phyloP scores from a whole-genome alignment of 805 yeast genomes.

The Sporopachydermia lactativora region DNA sequence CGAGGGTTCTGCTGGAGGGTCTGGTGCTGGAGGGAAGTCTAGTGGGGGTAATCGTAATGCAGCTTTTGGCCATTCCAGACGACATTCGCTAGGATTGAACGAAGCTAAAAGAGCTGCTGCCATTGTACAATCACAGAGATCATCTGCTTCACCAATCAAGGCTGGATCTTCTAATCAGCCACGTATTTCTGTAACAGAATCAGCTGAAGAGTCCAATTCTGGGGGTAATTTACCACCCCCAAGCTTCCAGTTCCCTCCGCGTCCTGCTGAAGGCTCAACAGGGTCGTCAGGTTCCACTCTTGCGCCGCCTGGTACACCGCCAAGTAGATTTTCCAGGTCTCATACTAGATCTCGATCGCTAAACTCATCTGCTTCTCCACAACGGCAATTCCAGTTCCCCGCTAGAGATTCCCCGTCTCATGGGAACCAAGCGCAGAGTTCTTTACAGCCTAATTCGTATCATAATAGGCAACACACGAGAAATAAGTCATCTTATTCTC shows the following conservation, averaged over 20 bases:
- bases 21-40: conserved; percentile 4
- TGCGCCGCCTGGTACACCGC: conserved; percentile 7
- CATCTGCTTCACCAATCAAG: conserved; percentile 9
- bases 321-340: conserved; percentile 5
- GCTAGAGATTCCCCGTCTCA: conserved; percentile 19
- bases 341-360: conserved; percentile 24
- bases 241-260: conserved; percentile 43
- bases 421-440: too few species aligned
- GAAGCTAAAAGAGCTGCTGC: conserved; percentile 98
- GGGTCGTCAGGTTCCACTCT: too few species aligned
- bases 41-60: conserved; percentile 7
- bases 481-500: neutral
- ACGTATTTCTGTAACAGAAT: conserved; percentile 13
- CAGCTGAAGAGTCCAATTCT: conserved; percentile 14
- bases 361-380: conserved; percentile 26
- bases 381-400: conserved; percentile 51
- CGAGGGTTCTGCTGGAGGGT: conserved; percentile 6
- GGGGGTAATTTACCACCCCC: conserved; percentile 14
- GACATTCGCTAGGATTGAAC: conserved; percentile 82
- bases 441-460: too few species aligned
- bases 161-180: conserved; percentile 7
- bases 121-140: conserved; percentile 63
- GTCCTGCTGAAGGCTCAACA: conserved; percentile 10
- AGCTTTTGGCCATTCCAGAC: conserved; percentile 64
- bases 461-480: too few species aligned